Conservation (phyloP, 129 eudicot genomes). For the Lonicera japonica region DNA sequence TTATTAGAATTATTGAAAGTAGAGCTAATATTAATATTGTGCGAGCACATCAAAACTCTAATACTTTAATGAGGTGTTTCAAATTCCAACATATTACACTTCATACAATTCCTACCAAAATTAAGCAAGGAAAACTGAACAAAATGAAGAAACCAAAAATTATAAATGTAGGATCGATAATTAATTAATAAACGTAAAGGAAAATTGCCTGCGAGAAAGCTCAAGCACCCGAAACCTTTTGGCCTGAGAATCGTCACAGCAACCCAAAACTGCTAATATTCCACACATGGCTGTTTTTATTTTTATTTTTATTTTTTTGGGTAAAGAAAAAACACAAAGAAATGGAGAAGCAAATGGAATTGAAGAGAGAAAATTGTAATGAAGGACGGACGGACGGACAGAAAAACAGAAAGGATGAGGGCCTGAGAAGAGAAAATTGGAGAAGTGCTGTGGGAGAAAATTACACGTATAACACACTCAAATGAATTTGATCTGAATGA, state of each 20-base stretch:
- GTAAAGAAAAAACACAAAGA: not conserved
- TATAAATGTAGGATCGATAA: not conserved
- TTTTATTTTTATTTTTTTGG: not conserved
- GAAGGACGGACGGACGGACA: too few species aligned
- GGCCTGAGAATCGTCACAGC: constrained; percentile 91
- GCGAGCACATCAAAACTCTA: too few species aligned
- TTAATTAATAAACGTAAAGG: not conserved
- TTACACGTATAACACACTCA: too few species aligned
- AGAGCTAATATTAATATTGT: too few species aligned
- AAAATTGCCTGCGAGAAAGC: constrained; percentile 87
- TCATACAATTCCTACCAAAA: too few species aligned
- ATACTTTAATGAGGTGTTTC: too few species aligned
- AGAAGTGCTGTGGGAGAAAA: not conserved
- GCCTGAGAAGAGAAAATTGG: not conserved
- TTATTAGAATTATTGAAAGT: too few species aligned
- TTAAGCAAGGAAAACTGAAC: not conserved
- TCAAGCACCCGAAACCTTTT: constrained; percentile 89
- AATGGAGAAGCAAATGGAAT: not conserved
- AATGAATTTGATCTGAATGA: too few species aligned
- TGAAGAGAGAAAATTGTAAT: not conserved
- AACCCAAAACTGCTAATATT: constrained; percentile 82
- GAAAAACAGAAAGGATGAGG: not conserved
- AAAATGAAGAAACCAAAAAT: not conserved
- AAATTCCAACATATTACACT: too few species aligned
- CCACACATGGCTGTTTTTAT: constrained; percentile 60